Percentiles rank a stretch among this genome's conserved stretches.
Evolutionary conservation across 805 yeast genomes (phyloP).

Genomic region (Ogataea populi-albae): DNA sequence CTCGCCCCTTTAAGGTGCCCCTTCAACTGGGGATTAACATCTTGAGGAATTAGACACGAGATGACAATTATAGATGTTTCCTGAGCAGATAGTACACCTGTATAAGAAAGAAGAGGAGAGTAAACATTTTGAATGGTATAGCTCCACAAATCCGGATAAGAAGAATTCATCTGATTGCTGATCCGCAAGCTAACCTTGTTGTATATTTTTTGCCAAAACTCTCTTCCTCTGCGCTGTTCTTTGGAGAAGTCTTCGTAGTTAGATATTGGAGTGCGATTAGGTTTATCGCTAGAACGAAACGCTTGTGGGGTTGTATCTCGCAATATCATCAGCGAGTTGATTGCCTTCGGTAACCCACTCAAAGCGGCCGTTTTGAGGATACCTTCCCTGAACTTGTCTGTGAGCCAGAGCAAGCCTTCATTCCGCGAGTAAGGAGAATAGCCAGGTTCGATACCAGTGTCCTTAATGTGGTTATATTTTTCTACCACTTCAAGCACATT

Average conservation of each 20-base stretch:
- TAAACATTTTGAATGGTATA: slow-evolving; percentile 72
- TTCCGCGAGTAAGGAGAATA: slow-evolving; percentile 17
- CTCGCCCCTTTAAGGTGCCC: slow-evolving; percentile 88
- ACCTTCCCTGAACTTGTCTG: slow-evolving; percentile 69
- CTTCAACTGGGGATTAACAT: slow-evolving; percentile 87
- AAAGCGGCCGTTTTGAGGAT: slow-evolving; percentile 75
- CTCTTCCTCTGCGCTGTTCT: slow-evolving; percentile 46
- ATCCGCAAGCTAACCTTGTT: slow-evolving; percentile 72
- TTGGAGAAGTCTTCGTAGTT: slow-evolving; percentile 15
- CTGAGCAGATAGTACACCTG: slow-evolving; percentile 55
- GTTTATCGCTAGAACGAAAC: slow-evolving; percentile 31
- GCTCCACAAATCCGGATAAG: slow-evolving; percentile 85
- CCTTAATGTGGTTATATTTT: slow-evolving; percentile 18
- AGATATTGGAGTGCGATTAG: slow-evolving; percentile 17
- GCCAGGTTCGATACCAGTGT: slow-evolving; percentile 13
- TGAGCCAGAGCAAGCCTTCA: slow-evolving; percentile 3
- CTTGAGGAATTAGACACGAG: slow-evolving; percentile 83
- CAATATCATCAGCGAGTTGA: slow-evolving; percentile 69
- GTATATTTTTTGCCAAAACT: slow-evolving; percentile 73
- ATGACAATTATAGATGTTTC: slow-evolving; percentile 79
- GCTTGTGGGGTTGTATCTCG: slow-evolving; percentile 59
- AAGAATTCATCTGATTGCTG: slow-evolving; percentile 58
- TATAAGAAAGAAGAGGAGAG: slow-evolving; percentile 70
- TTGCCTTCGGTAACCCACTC: slow-evolving; percentile 80
- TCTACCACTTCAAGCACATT: slow-evolving; percentile 26